Base-by-base conservation (phyloP, 345 rosid species). In the Brassica napus region DNA sequence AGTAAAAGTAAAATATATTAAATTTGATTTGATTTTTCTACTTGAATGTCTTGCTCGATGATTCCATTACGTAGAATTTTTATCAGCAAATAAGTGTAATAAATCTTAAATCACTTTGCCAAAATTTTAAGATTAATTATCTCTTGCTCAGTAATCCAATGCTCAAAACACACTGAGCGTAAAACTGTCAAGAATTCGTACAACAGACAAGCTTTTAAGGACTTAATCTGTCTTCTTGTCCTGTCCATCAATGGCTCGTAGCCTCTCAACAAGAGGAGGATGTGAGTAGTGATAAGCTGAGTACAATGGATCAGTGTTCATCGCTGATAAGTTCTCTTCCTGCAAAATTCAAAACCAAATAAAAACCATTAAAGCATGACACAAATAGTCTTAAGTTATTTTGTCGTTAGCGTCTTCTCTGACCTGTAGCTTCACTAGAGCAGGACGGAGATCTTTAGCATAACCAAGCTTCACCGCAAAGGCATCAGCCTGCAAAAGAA, bases 291-390 rank as follows among this genome's bases (percentile, higher is more conserved):
- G 99, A 83, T 93, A 93, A 3, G 98, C 93, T 1, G 98, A 96
- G 87, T 92, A 93, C 92, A 94, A 92, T 23, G 97, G 99, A 88
- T 93, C 98, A 0, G 98, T 92, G 71, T 96, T 93, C 98, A 96
- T 92, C 2, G 98, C 89, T 7, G 98, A 92, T 74, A 96, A 86
- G 81, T 96, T 96, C 77, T 96, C 99, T 84, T 92, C 99, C 98
- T 96, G 94, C 66, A 59, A 49, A 81, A 76, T 12, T 68, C 24
- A 68, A 55, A 69, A 68, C 52, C 16, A 49, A 80, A 52, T n/a
- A 30, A 42, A 35, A 52, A 61, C 49, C 35, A 68, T 73, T 68
- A 23, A 32, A 52, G 16, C 58, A 4, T 73, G 8, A 26, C 35
- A 74, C 37, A 54, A 30, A 34, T 23, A 37, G 24, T 28, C 66